phyloP scores from a whole-genome alignment of 441 rosid species.

The Populus hybrid region DNA sequence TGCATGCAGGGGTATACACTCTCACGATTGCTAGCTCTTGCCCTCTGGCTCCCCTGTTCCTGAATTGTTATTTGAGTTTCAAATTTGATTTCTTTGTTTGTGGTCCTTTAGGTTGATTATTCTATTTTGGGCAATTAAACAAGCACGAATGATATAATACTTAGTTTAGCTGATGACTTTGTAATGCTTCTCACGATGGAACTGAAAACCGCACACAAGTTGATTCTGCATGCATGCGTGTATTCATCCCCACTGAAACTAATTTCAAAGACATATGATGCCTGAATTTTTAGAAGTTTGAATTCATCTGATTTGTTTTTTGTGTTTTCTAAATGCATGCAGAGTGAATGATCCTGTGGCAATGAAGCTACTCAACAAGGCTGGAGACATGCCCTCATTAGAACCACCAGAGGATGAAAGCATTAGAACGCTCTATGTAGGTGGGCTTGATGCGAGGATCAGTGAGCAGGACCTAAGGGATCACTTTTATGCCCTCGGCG shows the following conservation, averaged over 20 bases:
- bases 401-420: constrained; percentile 93
- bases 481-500: constrained; percentile 85
- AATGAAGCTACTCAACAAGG: constrained; percentile 79
- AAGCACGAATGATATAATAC: too few species aligned
- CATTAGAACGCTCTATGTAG: constrained; percentile 85
- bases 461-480: constrained; percentile 90
- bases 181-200: accelerated
- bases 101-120: background rate
- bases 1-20: too few species aligned
- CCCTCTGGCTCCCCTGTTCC: background rate
- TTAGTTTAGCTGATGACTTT: background rate
- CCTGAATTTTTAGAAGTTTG: background rate
- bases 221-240: background rate
- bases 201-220: background rate
- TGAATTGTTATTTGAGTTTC: background rate
- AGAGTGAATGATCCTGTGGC: constrained; percentile 96
- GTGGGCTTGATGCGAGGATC: constrained; percentile 85
- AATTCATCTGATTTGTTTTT: background rate
- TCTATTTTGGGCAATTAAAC: background rate
- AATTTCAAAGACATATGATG: background rate
- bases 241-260: too few species aligned
- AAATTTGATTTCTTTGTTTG: background rate
- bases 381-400: constrained; percentile 93
- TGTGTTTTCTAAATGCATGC: constrained; percentile 14
- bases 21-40: background rate